These are phyloP conservation scores for Clavispora vitiphila DNA, from an alignment of 805 yeast genomes.

Conservation along the genomic window DNA sequence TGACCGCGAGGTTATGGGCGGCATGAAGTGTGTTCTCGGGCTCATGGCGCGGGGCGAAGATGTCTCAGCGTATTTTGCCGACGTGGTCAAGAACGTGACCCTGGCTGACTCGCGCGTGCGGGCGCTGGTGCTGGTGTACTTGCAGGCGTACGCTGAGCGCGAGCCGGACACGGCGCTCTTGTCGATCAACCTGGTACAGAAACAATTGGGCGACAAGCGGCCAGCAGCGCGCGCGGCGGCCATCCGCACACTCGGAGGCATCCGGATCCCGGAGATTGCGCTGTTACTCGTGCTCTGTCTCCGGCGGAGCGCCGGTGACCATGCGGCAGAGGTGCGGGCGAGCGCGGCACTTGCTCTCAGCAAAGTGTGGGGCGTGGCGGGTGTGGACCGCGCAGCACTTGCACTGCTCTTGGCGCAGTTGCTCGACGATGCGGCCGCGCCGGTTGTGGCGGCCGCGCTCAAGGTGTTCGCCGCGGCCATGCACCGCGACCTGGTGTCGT, in stretches of 20 bases:
- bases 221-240: conserved; percentile 69
- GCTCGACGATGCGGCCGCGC: conserved; percentile 58
- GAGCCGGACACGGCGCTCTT: conserved; percentile 89
- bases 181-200: conserved; percentile 88
- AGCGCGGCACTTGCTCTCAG: conserved; percentile 75
- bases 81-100: conserved; percentile 83
- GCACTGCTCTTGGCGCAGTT: conserved; percentile 46
- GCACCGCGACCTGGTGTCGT: conserved; percentile 51
- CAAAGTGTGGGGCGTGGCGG: conserved; percentile 42
- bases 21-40: conserved; percentile 40
- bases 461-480: conserved; percentile 48
- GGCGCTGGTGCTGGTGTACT: conserved; percentile 70
- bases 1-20: conserved; percentile 47
- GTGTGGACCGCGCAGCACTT: conserved; percentile 44
- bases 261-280: conserved; percentile 71
- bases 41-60: conserved; percentile 37
- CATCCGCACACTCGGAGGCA: conserved; percentile 76
- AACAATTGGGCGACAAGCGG: conserved; percentile 63
- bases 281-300: conserved; percentile 75
- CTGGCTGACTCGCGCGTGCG: conserved; percentile 59
- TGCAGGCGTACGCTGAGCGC: conserved; percentile 70
- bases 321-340: conserved; percentile 71
- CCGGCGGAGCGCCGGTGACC: conserved; percentile 62
- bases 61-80: conserved; percentile 58
- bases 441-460: conserved; percentile 69